phyloP scores from a whole-genome alignment of 1,284 basidiomycete species.

The Rhodotorula sp. region DNA sequence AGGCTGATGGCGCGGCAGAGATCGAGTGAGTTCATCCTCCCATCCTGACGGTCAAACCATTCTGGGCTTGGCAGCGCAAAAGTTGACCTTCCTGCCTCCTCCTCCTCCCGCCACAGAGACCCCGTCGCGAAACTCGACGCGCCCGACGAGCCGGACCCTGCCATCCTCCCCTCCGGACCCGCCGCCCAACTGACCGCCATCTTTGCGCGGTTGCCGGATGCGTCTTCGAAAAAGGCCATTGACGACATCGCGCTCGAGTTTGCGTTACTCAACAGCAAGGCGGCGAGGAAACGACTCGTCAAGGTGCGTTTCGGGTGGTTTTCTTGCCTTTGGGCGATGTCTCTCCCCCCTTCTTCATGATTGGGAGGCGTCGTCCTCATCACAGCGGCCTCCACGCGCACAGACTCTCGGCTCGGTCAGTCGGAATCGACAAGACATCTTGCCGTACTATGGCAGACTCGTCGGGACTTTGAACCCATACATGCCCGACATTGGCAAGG shows the following conservation, averaged over 20 bases:
- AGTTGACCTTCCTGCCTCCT: too few species aligned
- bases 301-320: slow-evolving; percentile 58
- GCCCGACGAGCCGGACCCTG: slow-evolving; percentile 58
- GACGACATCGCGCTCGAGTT: slow-evolving; percentile 96
- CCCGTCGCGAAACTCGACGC: slow-evolving; percentile 45
- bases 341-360: not conserved
- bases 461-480: slow-evolving; percentile 84
- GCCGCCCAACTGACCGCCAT: slow-evolving; percentile 88
- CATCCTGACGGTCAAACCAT: too few species aligned
- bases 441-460: slow-evolving; percentile 90
- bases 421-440: slow-evolving; percentile 82
- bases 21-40: slow-evolving; percentile 9
- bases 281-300: slow-evolving; percentile 82
- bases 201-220: slow-evolving; percentile 89
- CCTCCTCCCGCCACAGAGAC: not conserved
- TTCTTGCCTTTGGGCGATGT: too few species aligned
- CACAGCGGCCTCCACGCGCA: too few species aligned
- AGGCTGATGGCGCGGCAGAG: not conserved
- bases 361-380: not conserved
- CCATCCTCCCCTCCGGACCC: slow-evolving; percentile 66
- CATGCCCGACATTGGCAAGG: slow-evolving; percentile 87
- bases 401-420: slow-evolving; percentile 83
- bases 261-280: slow-evolving; percentile 93
- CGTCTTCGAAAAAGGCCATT: slow-evolving; percentile 85
- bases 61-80: too few species aligned